Conservation (phyloP, 306 rosid genomes). For the Casuarina cunninghamiana region DNA sequence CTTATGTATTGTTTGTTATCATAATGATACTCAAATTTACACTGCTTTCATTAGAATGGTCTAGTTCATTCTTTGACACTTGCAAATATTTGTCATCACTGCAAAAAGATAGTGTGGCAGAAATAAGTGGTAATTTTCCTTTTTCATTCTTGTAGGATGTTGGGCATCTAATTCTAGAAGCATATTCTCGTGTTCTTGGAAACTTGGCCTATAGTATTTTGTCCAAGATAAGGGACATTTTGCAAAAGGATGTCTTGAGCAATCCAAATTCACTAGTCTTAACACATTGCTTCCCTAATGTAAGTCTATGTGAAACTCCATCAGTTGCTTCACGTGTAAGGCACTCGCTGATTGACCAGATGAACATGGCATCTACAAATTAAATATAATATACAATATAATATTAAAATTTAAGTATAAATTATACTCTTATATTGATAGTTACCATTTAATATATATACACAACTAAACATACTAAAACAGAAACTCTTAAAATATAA, state of each 20-base stretch:
- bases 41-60: neutral
- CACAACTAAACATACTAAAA: too few relatives aligned
- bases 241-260: slow-evolving; percentile 71
- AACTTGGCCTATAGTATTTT: slow-evolving; percentile 77
- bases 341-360: slow-evolving; percentile 43
- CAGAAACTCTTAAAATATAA: too few relatives aligned
- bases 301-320: slow-evolving; percentile 36
- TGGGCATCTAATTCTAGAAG: slow-evolving; percentile 81
- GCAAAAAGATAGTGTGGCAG: neutral
- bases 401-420: too few relatives aligned
- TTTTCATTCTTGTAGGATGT: slow-evolving; percentile 59
- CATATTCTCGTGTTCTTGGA: slow-evolving; percentile 85
- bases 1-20: neutral
- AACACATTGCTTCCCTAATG: slow-evolving; percentile 40
- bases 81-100: neutral
- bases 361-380: slow-evolving; percentile 34
- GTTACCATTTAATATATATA: too few relatives aligned
- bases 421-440: too few relatives aligned
- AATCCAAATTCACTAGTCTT: slow-evolving; percentile 51
- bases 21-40: neutral
- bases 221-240: slow-evolving; percentile 70
- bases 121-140: slow-evolving; percentile 11
- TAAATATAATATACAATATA: too few relatives aligned
- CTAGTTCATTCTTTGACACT: neutral
- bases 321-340: slow-evolving; percentile 38